Evolutionary conservation across 768 basidiomycete species (phyloP).

Genomic region (Psilocybe tampanensis): DNA sequence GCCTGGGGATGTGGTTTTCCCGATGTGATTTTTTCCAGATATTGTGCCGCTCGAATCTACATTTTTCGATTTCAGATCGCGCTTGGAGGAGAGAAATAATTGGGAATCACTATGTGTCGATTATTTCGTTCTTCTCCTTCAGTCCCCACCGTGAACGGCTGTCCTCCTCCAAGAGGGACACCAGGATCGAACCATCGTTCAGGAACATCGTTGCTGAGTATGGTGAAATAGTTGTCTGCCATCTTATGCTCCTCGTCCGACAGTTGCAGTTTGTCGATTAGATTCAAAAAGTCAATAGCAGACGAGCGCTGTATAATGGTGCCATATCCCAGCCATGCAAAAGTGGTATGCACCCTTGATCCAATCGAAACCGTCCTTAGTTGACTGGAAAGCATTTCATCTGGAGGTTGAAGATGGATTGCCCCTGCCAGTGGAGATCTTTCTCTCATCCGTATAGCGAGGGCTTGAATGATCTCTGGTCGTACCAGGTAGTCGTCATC

Average conservation of each 20-base stretch:
- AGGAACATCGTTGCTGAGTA: slow-evolving; percentile 55
- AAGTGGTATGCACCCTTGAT: slow-evolving; percentile 48
- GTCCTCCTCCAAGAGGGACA: slow-evolving; percentile 59
- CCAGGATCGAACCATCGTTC: slow-evolving; percentile 69
- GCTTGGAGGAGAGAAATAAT: neutral
- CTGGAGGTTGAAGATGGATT: slow-evolving; percentile 61
- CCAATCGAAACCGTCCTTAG: slow-evolving; percentile 44
- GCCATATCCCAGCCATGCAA: slow-evolving; percentile 72
- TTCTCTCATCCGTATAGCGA: slow-evolving; percentile 43
- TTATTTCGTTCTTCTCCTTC: slow-evolving; percentile 62
- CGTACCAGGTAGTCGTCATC: slow-evolving; percentile 70
- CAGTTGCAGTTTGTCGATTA: slow-evolving; percentile 45
- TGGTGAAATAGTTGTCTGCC: slow-evolving; percentile 72
- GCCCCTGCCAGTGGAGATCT: slow-evolving; percentile 18
- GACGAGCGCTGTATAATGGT: slow-evolving; percentile 48
- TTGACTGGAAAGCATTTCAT: slow-evolving; percentile 59
- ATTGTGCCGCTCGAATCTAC: slow-evolving; percentile 47
- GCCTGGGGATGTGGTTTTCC: neutral
- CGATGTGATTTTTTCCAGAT: slow-evolving; percentile 39
- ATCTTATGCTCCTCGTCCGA: slow-evolving; percentile 56
- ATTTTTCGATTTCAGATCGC: slow-evolving; percentile 1
- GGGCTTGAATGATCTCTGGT: slow-evolving; percentile 55
- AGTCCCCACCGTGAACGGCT: slow-evolving; percentile 61
- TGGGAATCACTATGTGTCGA: slow-evolving; percentile 49
- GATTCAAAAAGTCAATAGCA: slow-evolving; percentile 48